These are phyloP conservation scores for Puccinia horiana DNA, from an alignment of 1,284 basidiomycete species.

Conservation along the genomic window DNA sequence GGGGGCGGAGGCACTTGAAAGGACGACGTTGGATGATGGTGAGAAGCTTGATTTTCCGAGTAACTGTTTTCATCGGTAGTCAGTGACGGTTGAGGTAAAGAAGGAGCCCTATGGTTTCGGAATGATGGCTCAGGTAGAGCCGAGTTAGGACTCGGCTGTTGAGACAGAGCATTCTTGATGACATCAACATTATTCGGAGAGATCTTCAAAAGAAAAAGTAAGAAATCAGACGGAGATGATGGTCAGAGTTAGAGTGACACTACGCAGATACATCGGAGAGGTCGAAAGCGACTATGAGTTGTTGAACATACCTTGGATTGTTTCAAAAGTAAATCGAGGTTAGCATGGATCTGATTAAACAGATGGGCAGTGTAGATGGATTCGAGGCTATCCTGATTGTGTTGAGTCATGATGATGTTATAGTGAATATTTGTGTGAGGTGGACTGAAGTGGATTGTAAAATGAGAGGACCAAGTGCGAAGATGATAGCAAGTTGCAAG, in stretches of 20 bases:
- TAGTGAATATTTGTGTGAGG: too few species aligned
- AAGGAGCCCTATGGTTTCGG: neutral
- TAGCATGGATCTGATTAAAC: constrained; percentile 36
- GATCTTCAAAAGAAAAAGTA: constrained; percentile 10
- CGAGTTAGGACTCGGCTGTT: neutral
- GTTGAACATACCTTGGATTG: constrained; percentile 7
- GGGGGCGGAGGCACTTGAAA: neutral
- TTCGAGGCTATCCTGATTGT: neutral
- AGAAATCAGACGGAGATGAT: neutral
- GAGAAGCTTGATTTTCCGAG: neutral
- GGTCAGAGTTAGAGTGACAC: neutral
- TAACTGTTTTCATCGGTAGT: neutral
- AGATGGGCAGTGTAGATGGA: constrained; percentile 37
- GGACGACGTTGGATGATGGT: neutral
- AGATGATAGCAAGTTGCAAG: too few species aligned
- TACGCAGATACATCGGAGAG: neutral
- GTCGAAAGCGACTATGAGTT: neutral
- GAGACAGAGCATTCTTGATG: constrained; percentile 27
- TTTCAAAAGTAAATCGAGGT: constrained; percentile 13
- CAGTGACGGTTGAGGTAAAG: neutral
- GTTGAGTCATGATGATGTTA: constrained; percentile 34
- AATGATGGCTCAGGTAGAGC: neutral
- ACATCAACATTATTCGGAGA: neutral
- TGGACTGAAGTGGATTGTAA: too few species aligned
- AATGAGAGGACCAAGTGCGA: too few species aligned